Evolutionary conservation across 2,329 filamentous ascomycete genomes (phyloP).

Genomic region (Cordyceps javanica): DNA sequence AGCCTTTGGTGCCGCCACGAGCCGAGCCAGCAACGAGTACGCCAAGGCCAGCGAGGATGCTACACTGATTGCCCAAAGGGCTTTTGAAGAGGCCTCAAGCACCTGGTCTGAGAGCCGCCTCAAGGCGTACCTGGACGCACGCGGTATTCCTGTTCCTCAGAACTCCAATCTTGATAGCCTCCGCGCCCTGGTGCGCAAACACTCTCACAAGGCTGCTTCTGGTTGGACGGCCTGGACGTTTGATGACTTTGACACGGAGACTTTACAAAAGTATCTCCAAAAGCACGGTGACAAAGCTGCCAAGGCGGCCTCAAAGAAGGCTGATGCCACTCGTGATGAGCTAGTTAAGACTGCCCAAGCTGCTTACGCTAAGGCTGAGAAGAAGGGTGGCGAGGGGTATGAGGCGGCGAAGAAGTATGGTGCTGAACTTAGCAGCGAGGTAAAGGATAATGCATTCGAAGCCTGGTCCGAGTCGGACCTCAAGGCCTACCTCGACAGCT

Average conservation of each 20-base stretch:
- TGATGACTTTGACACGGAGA: constrained; percentile 67
- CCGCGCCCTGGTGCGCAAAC: constrained; percentile 65
- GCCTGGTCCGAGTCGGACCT: constrained; percentile 68
- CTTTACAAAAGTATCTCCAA: constrained; percentile 54
- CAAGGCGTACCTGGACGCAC: constrained; percentile 71
- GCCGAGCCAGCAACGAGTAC: constrained; percentile 68
- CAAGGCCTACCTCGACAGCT: constrained; percentile 74
- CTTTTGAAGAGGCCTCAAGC: constrained; percentile 56
- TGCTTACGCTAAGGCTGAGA: constrained; percentile 54
- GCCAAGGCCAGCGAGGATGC: constrained; percentile 69
- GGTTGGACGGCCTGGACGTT: constrained; percentile 72
- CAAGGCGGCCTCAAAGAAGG: constrained; percentile 55
- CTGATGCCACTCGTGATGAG: constrained; percentile 64
- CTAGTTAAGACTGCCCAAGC: constrained; percentile 59
- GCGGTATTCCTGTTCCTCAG: constrained; percentile 70
- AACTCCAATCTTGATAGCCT: constrained; percentile 66
- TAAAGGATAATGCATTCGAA: constrained; percentile 62
- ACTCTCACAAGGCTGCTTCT: constrained; percentile 62
- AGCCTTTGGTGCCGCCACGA: constrained; percentile 65
- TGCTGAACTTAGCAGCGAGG: constrained; percentile 56
- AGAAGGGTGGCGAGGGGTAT: constrained; percentile 49
- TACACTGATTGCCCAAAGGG: constrained; percentile 54
- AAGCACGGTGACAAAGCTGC: constrained; percentile 48
- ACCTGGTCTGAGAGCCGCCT: constrained; percentile 71
- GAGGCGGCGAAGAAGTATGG: constrained; percentile 69